These are phyloP conservation scores for Symbiodinium natans DNA, from an alignment of 73 alveolate genomes.

Conservation along the genomic window DNA sequence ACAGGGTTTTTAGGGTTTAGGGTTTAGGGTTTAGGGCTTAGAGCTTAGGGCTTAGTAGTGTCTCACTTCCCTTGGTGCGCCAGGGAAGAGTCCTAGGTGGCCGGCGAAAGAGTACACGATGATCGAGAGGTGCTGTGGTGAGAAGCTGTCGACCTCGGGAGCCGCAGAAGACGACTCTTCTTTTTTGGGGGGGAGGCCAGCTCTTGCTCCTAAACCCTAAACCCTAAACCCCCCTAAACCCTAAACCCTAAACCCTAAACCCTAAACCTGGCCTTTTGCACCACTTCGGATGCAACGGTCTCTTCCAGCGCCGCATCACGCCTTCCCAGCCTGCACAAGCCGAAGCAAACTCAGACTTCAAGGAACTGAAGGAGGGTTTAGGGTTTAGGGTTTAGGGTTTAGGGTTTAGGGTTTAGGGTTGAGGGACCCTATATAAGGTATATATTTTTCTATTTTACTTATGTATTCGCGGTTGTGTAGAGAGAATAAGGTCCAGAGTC, in stretches of 20 bases:
- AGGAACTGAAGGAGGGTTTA: too few species aligned
- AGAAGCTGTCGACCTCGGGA: constrained; percentile 36
- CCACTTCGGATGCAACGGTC: constrained; percentile 47
- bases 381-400: too few species aligned
- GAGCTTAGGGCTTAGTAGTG: neutral
- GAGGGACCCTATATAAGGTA: too few species aligned
- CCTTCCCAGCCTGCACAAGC: constrained; percentile 38
- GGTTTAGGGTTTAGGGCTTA: too few species aligned
- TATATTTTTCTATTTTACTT: too few species aligned
- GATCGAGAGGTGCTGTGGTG: constrained; percentile 89
- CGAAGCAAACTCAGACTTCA: too few species aligned
- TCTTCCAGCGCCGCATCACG: constrained; percentile 67
- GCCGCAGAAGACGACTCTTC: neutral
- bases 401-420: too few species aligned
- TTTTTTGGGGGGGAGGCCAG: neutral
- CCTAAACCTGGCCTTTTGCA: constrained; percentile 24
- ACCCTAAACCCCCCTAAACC: neutral
- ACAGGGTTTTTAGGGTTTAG: too few species aligned
- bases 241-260: neutral
- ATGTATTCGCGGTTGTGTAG: too few species aligned
- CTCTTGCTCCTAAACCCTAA: neutral
- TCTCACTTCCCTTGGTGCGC: too few species aligned
- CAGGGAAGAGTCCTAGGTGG: too few species aligned
- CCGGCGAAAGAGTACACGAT: constrained; percentile 67
- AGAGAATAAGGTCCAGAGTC: too few species aligned